Percentiles rank a stretch among this genome's conserved stretches.
phyloP scores from a whole-genome alignment of 345 rosid genomes.

The Eucalyptus curtisii region DNA sequence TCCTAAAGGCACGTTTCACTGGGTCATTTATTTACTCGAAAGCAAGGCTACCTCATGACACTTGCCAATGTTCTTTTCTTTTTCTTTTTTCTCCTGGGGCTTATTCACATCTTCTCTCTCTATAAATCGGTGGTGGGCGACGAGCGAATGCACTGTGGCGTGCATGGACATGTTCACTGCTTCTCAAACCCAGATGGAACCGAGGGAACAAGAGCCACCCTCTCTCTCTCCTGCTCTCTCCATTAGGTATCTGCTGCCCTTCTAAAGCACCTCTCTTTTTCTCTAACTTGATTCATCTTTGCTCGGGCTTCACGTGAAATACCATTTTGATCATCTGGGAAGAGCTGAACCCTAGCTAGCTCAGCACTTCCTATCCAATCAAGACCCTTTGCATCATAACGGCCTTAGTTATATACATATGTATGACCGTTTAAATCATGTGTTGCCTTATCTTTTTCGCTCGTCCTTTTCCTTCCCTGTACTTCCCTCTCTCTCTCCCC shows the following conservation, averaged over 20 bases:
- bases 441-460: neutral
- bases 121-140: neutral
- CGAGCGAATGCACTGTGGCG: neutral
- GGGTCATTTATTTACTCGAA: neutral
- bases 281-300: neutral
- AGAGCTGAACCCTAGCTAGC: neutral
- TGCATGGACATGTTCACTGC: neutral
- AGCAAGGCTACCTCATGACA: neutral
- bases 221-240: neutral
- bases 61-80: neutral
- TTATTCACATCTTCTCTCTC: neutral
- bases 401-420: neutral
- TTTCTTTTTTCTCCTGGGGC: neutral
- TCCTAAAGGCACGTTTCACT: neutral
- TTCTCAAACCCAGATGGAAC: neutral
- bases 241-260: neutral
- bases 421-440: neutral
- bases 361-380: neutral
- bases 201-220: neutral
- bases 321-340: neutral
- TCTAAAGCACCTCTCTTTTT: neutral
- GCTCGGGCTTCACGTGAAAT: neutral
- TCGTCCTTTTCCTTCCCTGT: neutral
- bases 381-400: neutral
- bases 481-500: neutral